Evolutionary conservation across 768 basidiomycete genomes (phyloP).

Genomic region (Imleria badia): DNA sequence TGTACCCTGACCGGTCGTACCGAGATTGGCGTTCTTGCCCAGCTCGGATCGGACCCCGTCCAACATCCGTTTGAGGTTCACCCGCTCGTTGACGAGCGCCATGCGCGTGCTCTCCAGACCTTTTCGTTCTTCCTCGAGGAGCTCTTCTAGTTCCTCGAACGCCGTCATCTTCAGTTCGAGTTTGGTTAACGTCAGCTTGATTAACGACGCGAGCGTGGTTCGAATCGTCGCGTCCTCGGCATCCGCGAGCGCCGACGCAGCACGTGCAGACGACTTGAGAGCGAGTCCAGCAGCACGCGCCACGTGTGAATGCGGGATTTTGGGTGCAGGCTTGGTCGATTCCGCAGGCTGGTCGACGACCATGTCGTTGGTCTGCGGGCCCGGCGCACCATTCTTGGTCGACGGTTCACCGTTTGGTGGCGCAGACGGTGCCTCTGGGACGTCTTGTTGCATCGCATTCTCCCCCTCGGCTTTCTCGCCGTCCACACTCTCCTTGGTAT

Average conservation of each 20-base stretch:
- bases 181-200: constrained; percentile 83
- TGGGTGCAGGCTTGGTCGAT: constrained; percentile 30
- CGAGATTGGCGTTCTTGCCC: constrained; percentile 50
- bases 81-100: constrained; percentile 76
- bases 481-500: constrained; percentile 34
- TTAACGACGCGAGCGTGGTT: constrained; percentile 73
- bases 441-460: constrained; percentile 34
- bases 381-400: constrained; percentile 15
- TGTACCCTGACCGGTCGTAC: constrained; percentile 62
- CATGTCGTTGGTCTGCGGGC: constrained; percentile 40
- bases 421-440: constrained; percentile 6
- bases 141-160: constrained; percentile 91
- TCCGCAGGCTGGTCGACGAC: constrained; percentile 42
- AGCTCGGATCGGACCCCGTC: constrained; percentile 68
- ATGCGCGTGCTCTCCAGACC: constrained; percentile 80
- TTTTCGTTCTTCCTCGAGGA: constrained; percentile 88
- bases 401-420: constrained; percentile 14
- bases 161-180: constrained; percentile 93
- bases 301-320: constrained; percentile 70
- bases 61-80: constrained; percentile 67
- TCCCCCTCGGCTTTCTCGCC: constrained; percentile 46
- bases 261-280: constrained; percentile 84
- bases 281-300: constrained; percentile 84
- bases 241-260: constrained; percentile 75
- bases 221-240: constrained; percentile 84